Base-by-base conservation (phyloP, 805 yeast genomes). In the Starmera quercuum region DNA sequence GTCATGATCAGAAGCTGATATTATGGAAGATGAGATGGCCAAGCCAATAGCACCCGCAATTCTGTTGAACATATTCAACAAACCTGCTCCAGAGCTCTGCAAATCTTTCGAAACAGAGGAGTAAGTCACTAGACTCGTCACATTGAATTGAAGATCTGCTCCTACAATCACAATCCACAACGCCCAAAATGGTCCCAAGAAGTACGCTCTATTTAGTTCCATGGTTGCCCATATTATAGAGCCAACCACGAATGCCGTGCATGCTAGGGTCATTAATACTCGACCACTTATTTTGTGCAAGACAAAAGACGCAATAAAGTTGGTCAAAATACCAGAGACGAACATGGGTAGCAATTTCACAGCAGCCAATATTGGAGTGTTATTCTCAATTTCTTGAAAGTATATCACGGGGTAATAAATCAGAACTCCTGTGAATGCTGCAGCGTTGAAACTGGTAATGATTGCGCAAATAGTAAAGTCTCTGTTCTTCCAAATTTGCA, bases 21-120 rank as follows among this genome's bases (percentile, higher is more conserved):
- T 55, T 29, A 68, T 52, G 0, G 73, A 63, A 13, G 64, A 49
- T 2, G 67, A 51, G 2, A 66, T 41, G 17, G 71, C 67, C 5
- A 68, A 47, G 1, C 71, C 71, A 5, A 69, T 51, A 4, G 70
- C 50, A 1, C 63, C 53, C 26, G 68, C 51, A 20, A 70, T 38
- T 36, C 67, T 71, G 19, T 58, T 41, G 24, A 61, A 49, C 1
- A 73, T 69, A 39, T 66, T 69, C 41, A 69, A 68, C 4, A 68
- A 54, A 12, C 74, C 73, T 4, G 70, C 70, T 5, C 73, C 75
- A 11, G 69, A 46, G 30, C 68, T 59, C 37, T 68, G 73, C 16
- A 63, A 45, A 12, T 48, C 35, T 24, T 46, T 45, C 18, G 60
- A 54, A 11, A 70, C 71, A 1, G 70, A 53, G 5, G 63, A 56